These are phyloP conservation scores for Lasiodiplodia theobromae DNA, from an alignment of 2,329 filamentous ascomycete species.

Conservation along the genomic window DNA sequence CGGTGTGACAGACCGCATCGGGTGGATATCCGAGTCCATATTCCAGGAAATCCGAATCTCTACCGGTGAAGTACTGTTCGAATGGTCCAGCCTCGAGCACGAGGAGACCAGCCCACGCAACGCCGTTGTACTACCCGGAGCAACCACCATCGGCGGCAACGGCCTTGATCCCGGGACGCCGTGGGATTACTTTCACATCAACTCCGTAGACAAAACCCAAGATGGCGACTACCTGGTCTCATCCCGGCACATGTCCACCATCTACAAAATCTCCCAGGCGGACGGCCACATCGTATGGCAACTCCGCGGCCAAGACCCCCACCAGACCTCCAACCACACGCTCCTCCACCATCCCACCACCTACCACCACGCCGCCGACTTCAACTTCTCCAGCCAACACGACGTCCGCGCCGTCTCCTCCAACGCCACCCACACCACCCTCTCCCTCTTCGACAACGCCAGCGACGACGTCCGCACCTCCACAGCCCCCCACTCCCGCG, in stretches of 20 bases:
- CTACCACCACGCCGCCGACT: conserved; percentile 55
- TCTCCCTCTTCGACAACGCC: conserved; percentile 63
- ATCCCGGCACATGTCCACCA: conserved; percentile 37
- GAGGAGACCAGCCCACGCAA: conserved; percentile 39
- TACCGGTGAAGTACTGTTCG: conserved; percentile 48
- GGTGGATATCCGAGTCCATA: conserved; percentile 52
- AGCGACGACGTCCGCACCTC: conserved; percentile 34
- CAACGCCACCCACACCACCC: conserved; percentile 55
- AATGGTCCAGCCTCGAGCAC: conserved; percentile 50
- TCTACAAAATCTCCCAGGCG: conserved; percentile 38
- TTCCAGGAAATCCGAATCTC: conserved; percentile 55
- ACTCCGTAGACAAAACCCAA: conserved; percentile 49
- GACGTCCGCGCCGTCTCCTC: conserved; percentile 41
- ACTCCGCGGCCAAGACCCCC: conserved; percentile 40
- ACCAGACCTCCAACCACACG: conserved; percentile 2
- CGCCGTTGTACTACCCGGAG: conserved; percentile 37
- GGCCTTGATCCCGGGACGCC: conserved; percentile 51
- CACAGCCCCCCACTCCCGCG: conserved; percentile 37
- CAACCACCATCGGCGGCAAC: conserved; percentile 40
- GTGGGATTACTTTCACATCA: conserved; percentile 51
- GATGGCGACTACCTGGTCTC: conserved; percentile 39
- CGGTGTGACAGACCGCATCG: conserved; percentile 42
- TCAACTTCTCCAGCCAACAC: conserved; percentile 30
- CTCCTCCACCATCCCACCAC: conserved; percentile 41
- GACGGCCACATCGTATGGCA: conserved; percentile 41